phyloP scores from a whole-genome alignment of 2,329 filamentous ascomycete genomes.

The Pseudohalonectria lignicola region DNA sequence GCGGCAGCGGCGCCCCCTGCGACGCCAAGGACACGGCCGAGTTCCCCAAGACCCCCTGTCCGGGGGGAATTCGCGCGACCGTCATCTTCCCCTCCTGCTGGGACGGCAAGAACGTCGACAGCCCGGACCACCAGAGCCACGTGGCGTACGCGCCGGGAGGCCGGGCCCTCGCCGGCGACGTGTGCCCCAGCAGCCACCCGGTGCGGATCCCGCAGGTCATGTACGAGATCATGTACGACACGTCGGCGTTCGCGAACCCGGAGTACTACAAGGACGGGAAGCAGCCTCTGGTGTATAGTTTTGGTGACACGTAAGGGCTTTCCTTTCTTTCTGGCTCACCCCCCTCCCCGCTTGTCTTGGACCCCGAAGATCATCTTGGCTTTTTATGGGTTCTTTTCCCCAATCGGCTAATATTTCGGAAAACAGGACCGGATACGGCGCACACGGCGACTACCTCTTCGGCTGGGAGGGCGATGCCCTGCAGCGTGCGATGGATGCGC shows the following conservation, averaged over 20 bases:
- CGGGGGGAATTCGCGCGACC: constrained; percentile 1
- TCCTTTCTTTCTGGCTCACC: neutral
- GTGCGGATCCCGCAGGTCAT: constrained; percentile 1
- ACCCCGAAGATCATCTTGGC: no score
- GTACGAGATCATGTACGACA: constrained; percentile 3
- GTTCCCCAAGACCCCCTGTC: constrained; percentile 1
- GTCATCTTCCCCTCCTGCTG: constrained; percentile 30
- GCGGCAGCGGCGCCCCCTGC: neutral
- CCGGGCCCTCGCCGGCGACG: neutral
- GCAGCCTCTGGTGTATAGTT: neutral
- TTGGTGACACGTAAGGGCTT: neutral
- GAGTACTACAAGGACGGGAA: constrained; percentile 1
- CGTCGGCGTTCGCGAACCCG: neutral
- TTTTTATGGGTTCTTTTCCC: no score
- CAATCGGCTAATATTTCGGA: no score
- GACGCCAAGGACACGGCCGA: neutral
- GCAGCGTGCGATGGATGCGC: constrained; percentile 5
- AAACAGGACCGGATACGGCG: constrained; percentile 5
- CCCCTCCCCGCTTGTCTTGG: no score
- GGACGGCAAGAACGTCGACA: constrained; percentile 47
- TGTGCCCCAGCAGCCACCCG: neutral
- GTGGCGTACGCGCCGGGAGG: neutral
- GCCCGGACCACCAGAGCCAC: constrained; percentile 31
- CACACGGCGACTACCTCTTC: constrained; percentile 7
- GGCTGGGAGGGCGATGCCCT: constrained; percentile 6